phyloP scores from a whole-genome alignment of 78 protist species.

The Dictyostelium firmibasis region DNA sequence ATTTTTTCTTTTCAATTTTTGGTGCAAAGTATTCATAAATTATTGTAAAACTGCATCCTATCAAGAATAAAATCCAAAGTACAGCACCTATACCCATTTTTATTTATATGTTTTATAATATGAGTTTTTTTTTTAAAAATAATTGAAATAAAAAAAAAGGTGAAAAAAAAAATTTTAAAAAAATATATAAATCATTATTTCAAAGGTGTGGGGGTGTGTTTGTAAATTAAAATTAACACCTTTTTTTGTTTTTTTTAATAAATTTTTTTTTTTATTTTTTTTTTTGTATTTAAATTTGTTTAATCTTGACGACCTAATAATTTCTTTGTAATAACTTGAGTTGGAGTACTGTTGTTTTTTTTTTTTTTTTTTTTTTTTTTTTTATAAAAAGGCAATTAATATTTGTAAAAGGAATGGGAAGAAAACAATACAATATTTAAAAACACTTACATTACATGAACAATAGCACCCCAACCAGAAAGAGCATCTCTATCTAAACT shows the following conservation, averaged over 20 bases:
- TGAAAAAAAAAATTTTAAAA: not conserved
- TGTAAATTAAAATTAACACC: not conserved
- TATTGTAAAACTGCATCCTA: not conserved
- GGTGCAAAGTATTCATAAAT: not conserved
- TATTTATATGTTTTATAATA: not conserved
- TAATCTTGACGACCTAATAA: conserved; percentile 82
- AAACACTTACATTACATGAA: conserved; percentile 86
- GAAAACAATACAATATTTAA: not conserved
- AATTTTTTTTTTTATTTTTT: not conserved
- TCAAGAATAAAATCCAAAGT: not conserved
- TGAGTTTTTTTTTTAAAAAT: not conserved
- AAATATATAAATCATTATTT: not conserved
- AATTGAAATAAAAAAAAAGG: not conserved
- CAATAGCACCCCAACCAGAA: conserved; percentile 98
- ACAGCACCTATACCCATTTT: not conserved
- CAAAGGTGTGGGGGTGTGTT: not conserved
- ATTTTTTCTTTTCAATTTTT: not conserved
- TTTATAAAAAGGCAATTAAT: not conserved
- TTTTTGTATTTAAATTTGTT: not conserved
- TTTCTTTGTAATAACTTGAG: conserved; percentile 21
- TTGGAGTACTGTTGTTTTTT: conserved; percentile 77
- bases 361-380: not conserved
- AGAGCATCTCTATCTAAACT: conserved; percentile 96
- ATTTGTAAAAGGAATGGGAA: not conserved
- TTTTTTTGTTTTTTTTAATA: not conserved